Evolutionary conservation across 116 monocot genomes (phyloP), one percentile per base, ranked within the genome.

Genomic region (Papilionanthe hybrid): DNA sequence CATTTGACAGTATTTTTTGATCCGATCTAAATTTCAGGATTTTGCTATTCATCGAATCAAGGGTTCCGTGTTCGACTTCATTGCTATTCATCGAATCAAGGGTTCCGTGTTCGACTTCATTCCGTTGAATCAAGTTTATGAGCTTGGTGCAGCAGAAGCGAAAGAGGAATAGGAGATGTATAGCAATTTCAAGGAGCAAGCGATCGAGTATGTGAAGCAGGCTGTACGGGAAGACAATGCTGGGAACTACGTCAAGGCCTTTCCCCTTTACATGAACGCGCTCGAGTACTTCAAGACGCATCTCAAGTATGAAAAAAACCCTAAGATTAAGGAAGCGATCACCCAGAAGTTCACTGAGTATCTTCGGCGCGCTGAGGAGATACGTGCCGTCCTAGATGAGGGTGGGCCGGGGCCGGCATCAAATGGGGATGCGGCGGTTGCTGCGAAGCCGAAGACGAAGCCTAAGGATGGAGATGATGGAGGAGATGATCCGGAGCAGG

Each of bases 111-210:
- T 32, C 25, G 27, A 19, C 18, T 48, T 49, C n/a, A 3, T 17
- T 56, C 25, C 72, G 9, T 32, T 42, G 72, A 72, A 43, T 43
- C 18, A 20, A 20, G 72, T n/a, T 20, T n/a, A 44, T 72, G 42
- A 44, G 42, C 43, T 43, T 72, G 18, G 43, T 43, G n/a, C 72
- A 7, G 56, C 15, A 1, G 77, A 29, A 20, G 1, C 7, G 6
- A 1, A 42, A 72, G 42, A 44, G 20, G 0, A 42, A 72, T 19
- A 49, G 75, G 72, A 82, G 88, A 98, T 98, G 98, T 98, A 98
- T 78, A 93, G 91, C 88, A 98, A 98, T 78, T 98, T 98, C 88
- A 98, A 98, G 85, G 98, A 98, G 86, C 94, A 98, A 84, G 98
- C 98, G 82, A 98, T 98, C 87, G 94, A 94, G 94, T 98, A 93